phyloP scores from a whole-genome alignment of 2,329 filamentous ascomycete species.

The Sporothrix dimorphospora region DNA sequence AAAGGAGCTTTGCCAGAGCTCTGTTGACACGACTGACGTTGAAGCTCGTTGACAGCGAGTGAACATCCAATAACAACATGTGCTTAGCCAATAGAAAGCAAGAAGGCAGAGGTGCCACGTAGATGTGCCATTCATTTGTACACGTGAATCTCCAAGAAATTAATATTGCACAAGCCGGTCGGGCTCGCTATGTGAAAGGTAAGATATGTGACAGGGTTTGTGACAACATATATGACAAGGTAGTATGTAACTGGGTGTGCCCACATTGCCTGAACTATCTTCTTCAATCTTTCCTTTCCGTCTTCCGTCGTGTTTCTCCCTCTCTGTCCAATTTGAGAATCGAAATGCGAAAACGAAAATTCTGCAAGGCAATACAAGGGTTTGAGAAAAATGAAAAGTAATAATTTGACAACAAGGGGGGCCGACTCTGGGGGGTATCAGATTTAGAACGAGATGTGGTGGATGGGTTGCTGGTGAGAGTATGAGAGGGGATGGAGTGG shows the following conservation, averaged over 20 bases:
- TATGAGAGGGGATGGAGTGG: not conserved
- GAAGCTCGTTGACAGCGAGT: too few relatives aligned
- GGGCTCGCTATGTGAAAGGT: not conserved
- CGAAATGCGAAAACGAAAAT: not conserved
- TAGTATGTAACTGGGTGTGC: slow-evolving; percentile 5
- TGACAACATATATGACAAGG: slow-evolving; percentile 8
- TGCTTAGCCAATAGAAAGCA: not conserved
- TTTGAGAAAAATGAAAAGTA: not conserved
- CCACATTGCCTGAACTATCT: not conserved
- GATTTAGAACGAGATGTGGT: slow-evolving; percentile 23
- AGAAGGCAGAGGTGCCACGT: not conserved
- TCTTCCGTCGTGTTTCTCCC: not conserved
- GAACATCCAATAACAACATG: not conserved
- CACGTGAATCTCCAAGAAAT: not conserved
- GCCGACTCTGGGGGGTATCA: slow-evolving; percentile 28
- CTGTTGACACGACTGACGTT: too few relatives aligned
- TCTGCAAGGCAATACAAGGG: not conserved
- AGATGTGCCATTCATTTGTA: not conserved
- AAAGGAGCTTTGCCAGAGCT: too few relatives aligned
- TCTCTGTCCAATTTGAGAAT: not conserved
- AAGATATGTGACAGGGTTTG: not conserved
- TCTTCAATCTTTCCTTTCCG: not conserved
- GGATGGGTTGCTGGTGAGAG: not conserved
- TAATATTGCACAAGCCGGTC: not conserved
- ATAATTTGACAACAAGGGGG: slow-evolving; percentile 4